Conservation (phyloP, 495 filamentous ascomycete genomes). For the Aeminium ludgeri region DNA sequence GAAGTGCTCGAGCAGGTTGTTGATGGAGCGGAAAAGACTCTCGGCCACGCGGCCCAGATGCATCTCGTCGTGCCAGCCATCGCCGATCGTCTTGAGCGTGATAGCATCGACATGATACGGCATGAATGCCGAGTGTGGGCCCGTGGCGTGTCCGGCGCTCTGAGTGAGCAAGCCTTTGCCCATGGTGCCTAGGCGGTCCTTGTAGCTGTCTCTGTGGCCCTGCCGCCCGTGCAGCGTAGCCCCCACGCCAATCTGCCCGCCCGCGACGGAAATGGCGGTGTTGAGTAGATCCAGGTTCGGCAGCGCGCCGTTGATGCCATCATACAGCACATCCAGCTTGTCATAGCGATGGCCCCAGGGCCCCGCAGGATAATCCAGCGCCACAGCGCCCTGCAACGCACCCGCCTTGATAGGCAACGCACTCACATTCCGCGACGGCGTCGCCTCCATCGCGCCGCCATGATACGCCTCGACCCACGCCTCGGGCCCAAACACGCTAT, state of each 20-base stretch:
- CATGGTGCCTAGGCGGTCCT: slow-evolving; percentile 72
- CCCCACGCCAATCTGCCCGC: slow-evolving; percentile 81
- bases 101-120: slow-evolving; percentile 96
- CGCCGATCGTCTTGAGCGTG: slow-evolving; percentile 72
- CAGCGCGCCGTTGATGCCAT: slow-evolving; percentile 89
- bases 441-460: slow-evolving; percentile 51
- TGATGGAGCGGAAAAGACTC: slow-evolving; percentile 75
- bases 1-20: slow-evolving; percentile 90
- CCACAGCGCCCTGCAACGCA: slow-evolving; percentile 78
- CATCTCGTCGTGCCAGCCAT: slow-evolving; percentile 97
- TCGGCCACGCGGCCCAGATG: slow-evolving; percentile 77
- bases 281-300: slow-evolving; percentile 94
- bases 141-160: slow-evolving; percentile 73
- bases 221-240: slow-evolving; percentile 72
- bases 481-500: slow-evolving; percentile 79
- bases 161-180: slow-evolving; percentile 86
- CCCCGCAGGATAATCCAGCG: slow-evolving; percentile 66
- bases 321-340: slow-evolving; percentile 77
- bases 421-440: slow-evolving; percentile 32
- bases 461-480: slow-evolving; percentile 98
- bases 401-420: slow-evolving; percentile 83
- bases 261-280: slow-evolving; percentile 73
- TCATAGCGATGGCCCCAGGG: slow-evolving; percentile 61
- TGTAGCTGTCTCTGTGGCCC: slow-evolving; percentile 66
- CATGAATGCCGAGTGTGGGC: slow-evolving; percentile 87